Evolutionary conservation across 139 green algal genomes (phyloP).

Genomic region (Chlorella sp.): DNA sequence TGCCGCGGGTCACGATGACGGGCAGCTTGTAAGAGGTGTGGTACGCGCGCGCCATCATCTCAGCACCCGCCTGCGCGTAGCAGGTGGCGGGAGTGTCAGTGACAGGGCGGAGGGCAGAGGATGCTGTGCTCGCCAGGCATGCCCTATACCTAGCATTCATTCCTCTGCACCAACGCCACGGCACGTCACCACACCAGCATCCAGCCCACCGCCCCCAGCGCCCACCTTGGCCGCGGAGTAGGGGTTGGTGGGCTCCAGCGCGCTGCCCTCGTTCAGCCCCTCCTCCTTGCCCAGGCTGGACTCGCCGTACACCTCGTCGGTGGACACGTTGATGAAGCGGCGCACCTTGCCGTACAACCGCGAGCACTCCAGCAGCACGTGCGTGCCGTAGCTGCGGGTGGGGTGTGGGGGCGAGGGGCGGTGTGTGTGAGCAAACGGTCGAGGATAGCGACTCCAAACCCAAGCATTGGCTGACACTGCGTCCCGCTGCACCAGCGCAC

Average conservation of each 20-base stretch:
- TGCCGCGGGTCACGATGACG: slow-evolving; percentile 96
- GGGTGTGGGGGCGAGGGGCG: too few relatives aligned
- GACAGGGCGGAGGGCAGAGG: too few relatives aligned
- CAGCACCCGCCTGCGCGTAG: slow-evolving; percentile 83
- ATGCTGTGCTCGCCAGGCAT: too few relatives aligned
- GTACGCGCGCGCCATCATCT: slow-evolving; percentile 97
- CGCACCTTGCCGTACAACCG: slow-evolving; percentile 78
- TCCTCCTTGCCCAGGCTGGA: slow-evolving; percentile 66
- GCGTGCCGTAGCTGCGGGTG: slow-evolving; percentile 82
- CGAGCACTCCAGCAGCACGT: slow-evolving; percentile 93
- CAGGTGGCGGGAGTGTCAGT: too few relatives aligned
- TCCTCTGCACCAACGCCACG: too few relatives aligned
- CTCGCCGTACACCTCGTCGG: slow-evolving; percentile 91
- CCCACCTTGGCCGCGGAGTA: slow-evolving; percentile 94
- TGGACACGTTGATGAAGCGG: slow-evolving; percentile 96
- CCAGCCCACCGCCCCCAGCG: too few relatives aligned
- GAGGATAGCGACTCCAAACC: background rate
- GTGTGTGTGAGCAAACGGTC: background rate
- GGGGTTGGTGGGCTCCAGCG: slow-evolving; percentile 97
- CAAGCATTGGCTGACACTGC: background rate
- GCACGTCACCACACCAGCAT: too few relatives aligned
- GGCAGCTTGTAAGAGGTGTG: slow-evolving; percentile 87
- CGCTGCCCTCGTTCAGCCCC: slow-evolving; percentile 79
- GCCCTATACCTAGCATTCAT: too few relatives aligned
- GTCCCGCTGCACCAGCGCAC: slow-evolving; percentile 10